Evolutionary conservation across 179 eudicot genomes (phyloP).

Genomic region (Vitellaria paradoxa): DNA sequence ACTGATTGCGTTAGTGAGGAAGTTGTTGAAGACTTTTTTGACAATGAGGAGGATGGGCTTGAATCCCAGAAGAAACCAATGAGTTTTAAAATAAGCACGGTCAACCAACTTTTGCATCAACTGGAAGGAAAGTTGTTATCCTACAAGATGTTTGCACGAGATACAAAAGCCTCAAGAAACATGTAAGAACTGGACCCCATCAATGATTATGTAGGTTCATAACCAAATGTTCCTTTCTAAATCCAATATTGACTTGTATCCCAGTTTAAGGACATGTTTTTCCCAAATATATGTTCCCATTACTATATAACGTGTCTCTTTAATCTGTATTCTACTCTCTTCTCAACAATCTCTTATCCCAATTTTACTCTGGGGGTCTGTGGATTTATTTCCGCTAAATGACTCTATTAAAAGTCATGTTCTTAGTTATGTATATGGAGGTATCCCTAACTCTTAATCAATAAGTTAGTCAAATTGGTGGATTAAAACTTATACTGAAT

Average conservation of each 20-base stretch:
- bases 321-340: background rate
- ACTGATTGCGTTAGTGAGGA: constrained; percentile 21
- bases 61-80: constrained; percentile 49
- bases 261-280: background rate
- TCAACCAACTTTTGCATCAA: constrained; percentile 56
- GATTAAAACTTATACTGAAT: background rate
- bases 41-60: constrained; percentile 23
- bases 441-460: background rate
- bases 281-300: background rate
- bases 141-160: constrained; percentile 93
- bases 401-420: background rate
- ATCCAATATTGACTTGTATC: background rate
- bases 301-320: background rate
- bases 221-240: background rate
- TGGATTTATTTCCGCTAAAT: background rate
- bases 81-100: constrained; percentile 52
- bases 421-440: background rate
- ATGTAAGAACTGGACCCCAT: constrained; percentile 39
- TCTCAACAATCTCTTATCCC: background rate
- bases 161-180: constrained; percentile 87
- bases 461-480: background rate
- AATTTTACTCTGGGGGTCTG: background rate
- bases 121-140: constrained; percentile 84
- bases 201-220: background rate
- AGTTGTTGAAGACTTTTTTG: constrained; percentile 18